Percentiles rank a stretch among this genome's conserved stretches.
These are phyloP conservation scores for Colletotrichum gigasporum DNA, from an alignment of 2,329 filamentous ascomycete genomes.

Conservation along the genomic window DNA sequence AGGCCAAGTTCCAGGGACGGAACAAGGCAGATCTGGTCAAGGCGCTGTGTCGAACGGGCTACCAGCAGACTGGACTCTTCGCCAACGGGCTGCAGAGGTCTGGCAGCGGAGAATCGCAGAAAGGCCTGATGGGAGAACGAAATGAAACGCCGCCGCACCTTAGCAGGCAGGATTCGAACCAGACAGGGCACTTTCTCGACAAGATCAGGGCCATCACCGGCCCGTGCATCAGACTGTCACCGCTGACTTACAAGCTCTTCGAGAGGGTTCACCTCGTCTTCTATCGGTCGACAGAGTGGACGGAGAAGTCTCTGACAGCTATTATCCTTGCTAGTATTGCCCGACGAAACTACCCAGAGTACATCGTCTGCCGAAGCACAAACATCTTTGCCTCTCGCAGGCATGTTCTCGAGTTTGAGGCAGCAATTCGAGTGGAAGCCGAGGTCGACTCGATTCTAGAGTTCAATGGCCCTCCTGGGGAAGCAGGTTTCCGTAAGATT, in stretches of 20 bases:
- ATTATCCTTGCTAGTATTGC: slow-evolving; percentile 95
- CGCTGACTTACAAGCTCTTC: slow-evolving; percentile 80
- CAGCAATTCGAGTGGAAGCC: slow-evolving; percentile 82
- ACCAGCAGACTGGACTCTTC: slow-evolving; percentile 78
- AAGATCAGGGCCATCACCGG: slow-evolving; percentile 84
- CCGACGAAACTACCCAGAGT: slow-evolving; percentile 85
- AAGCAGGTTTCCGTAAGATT: slow-evolving; percentile 72
- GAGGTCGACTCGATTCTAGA: slow-evolving; percentile 85
- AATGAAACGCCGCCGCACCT: slow-evolving; percentile 44
- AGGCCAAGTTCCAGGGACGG: slow-evolving; percentile 86
- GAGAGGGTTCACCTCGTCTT: slow-evolving; percentile 96
- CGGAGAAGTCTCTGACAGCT: slow-evolving; percentile 93
- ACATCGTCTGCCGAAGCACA: slow-evolving; percentile 87
- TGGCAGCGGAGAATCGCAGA: slow-evolving; percentile 65
- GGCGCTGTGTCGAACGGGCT: slow-evolving; percentile 78
- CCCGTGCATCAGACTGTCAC: slow-evolving; percentile 83
- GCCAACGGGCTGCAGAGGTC: slow-evolving; percentile 74
- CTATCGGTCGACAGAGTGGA: slow-evolving; percentile 96
- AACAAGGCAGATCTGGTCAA: slow-evolving; percentile 84
- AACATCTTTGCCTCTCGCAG: slow-evolving; percentile 86
- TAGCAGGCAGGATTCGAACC: slow-evolving; percentile 59
- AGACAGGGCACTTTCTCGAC: slow-evolving; percentile 77
- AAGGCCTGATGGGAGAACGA: slow-evolving; percentile 37
- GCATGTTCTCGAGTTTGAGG: slow-evolving; percentile 87
- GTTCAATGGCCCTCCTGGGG: slow-evolving; percentile 75